These are phyloP conservation scores for Kuraishia capsulata DNA, from an alignment of 805 yeast genomes.

Conservation along the genomic window DNA sequence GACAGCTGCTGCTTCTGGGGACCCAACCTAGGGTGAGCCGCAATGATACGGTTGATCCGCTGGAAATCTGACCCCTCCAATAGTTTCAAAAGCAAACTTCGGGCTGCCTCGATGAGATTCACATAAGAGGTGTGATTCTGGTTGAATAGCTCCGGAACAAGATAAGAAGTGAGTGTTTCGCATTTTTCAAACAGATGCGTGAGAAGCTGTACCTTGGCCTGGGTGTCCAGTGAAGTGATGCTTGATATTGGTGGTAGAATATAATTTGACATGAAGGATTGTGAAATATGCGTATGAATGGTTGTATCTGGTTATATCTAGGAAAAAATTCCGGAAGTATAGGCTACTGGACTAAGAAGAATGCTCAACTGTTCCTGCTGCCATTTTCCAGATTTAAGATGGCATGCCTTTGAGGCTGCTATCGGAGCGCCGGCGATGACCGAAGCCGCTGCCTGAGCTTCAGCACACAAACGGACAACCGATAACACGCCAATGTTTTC, in stretches of 20 bases:
- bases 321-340: too few relatives aligned
- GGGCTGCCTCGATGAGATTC: constrained; percentile 33
- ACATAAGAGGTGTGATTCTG: not conserved
- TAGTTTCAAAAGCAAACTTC: constrained; percentile 25
- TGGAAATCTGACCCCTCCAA: constrained; percentile 1
- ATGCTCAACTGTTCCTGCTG: too few relatives aligned
- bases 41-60: constrained; percentile 42
- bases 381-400: too few relatives aligned
- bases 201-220: constrained; percentile 29
- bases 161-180: constrained; percentile 28
- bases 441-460: too few relatives aligned
- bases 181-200: constrained; percentile 63
- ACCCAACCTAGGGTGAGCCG: constrained; percentile 89
- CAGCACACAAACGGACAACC: too few relatives aligned
- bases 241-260: constrained; percentile 22
- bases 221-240: constrained; percentile 12
- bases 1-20: constrained; percentile 47
- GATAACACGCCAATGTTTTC: too few relatives aligned
- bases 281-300: too few relatives aligned
- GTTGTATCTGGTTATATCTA: too few relatives aligned
- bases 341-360: too few relatives aligned
- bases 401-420: too few relatives aligned
- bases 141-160: constrained; percentile 20
- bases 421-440: too few relatives aligned
- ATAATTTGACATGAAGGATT: constrained; percentile 7